These are phyloP conservation scores for Penicillium macrosclerotiorum DNA, from an alignment of 495 filamentous ascomycete species.

Conservation along the genomic window DNA sequence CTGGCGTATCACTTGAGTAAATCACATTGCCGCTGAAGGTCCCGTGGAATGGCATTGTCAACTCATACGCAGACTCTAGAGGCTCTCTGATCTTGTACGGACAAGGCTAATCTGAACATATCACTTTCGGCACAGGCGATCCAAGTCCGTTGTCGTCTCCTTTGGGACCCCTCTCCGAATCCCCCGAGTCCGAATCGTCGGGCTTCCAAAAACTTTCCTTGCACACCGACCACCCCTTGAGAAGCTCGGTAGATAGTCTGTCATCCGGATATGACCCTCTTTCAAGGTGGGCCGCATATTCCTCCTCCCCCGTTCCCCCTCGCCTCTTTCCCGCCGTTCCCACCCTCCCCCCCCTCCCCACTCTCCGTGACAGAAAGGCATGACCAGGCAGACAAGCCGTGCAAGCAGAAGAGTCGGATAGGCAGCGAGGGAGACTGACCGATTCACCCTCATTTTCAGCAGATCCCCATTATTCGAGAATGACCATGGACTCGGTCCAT, in stretches of 20 bases:
- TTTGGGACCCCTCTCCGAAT: constrained; percentile 41
- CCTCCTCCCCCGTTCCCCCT: constrained; percentile 35
- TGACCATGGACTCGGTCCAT: constrained; percentile 61
- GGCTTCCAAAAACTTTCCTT: constrained; percentile 59
- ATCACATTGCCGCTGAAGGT: constrained; percentile 5
- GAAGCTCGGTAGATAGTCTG: constrained; percentile 41
- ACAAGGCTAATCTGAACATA: constrained; percentile 21
- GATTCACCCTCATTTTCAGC: constrained; percentile 40
- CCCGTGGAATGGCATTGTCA: constrained; percentile 7
- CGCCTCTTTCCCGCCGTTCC: no score
- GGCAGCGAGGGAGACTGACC: no score
- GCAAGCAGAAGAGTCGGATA: constrained; percentile 16
- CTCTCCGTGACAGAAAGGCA: no score
- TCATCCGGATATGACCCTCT: constrained; percentile 44
- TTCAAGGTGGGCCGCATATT: constrained; percentile 34
- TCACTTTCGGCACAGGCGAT: constrained; percentile 37
- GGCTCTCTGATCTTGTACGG: no score
- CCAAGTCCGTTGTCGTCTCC: constrained; percentile 49
- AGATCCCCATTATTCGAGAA: constrained; percentile 61
- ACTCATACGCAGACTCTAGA: no score
- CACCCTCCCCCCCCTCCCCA: no score
- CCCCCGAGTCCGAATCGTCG: constrained; percentile 37
- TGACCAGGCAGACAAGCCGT: no score
- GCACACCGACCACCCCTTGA: constrained; percentile 38
- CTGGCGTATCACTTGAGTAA: constrained; percentile 17